A percentile compares a stretch with the other conserved stretches of the same genome.
Conservation (phyloP, 2,329 filamentous ascomycete species). For the Diplodia scrobiculata region DNA sequence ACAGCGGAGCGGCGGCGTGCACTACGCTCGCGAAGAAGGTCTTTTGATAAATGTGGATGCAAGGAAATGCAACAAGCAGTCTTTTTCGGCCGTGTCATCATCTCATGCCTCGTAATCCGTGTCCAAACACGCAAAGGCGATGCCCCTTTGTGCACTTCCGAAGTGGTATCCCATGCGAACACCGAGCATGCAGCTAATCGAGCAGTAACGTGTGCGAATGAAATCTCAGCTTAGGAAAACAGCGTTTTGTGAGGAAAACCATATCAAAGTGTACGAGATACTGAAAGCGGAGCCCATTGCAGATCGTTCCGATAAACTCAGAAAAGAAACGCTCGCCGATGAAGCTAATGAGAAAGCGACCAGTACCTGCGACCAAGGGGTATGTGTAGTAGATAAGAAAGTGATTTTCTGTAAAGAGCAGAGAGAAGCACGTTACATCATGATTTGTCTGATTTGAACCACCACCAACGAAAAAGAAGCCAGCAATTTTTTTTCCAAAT, state of each 20-base stretch:
- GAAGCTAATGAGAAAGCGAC: constrained; percentile 26
- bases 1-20: constrained; percentile 16
- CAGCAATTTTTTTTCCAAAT: constrained; percentile 27
- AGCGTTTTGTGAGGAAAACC: constrained; percentile 10
- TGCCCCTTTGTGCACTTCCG: constrained; percentile 5
- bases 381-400: constrained; percentile 29
- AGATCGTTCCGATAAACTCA: constrained; percentile 24
- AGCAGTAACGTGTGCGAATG: constrained; percentile 18
- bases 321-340: constrained; percentile 28
- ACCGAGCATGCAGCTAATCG: constrained; percentile 12
- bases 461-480: constrained; percentile 28
- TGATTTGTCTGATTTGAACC: constrained; percentile 28
- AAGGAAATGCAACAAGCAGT: constrained; percentile 15
- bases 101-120: constrained; percentile 16
- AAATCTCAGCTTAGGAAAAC: constrained; percentile 22
- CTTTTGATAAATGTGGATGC: neutral
- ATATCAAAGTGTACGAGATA: constrained; percentile 27
- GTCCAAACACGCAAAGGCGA: constrained; percentile 10
- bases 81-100: constrained; percentile 18
- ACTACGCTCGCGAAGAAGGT: constrained; percentile 15
- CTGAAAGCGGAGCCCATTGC: constrained; percentile 19
- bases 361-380: constrained; percentile 27
- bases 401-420: constrained; percentile 28
- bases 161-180: constrained; percentile 8
- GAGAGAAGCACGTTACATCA: constrained; percentile 29